Evolutionary conservation across 352 stramenopile genomes (phyloP).

Genomic region (Phytophthora pseudosyringae): DNA sequence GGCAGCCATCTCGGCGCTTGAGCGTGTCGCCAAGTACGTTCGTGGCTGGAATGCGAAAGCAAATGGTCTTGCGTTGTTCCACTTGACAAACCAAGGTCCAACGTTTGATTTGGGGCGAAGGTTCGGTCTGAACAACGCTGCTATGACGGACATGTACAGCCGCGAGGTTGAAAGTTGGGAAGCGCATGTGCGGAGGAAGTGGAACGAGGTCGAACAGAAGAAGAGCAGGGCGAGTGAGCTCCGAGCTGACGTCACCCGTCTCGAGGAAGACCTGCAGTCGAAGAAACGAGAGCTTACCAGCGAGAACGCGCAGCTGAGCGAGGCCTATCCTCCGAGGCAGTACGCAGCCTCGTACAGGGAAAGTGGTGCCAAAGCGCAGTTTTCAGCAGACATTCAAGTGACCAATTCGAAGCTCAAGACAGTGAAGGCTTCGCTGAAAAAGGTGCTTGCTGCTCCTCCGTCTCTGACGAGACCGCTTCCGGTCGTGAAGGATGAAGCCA

Average conservation of each 20-base stretch:
- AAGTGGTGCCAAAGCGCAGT: background rate
- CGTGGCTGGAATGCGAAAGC: slow-evolving; percentile 35
- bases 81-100: slow-evolving; percentile 40
- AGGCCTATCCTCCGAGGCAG: background rate
- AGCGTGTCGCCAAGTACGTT: slow-evolving; percentile 44
- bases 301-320: slow-evolving; percentile 7
- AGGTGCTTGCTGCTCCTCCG: slow-evolving; percentile 25
- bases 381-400: background rate
- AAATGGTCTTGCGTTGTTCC: slow-evolving; percentile 32
- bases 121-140: slow-evolving; percentile 23
- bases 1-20: slow-evolving; percentile 35
- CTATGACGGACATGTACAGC: slow-evolving; percentile 13
- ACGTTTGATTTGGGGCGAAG: slow-evolving; percentile 41
- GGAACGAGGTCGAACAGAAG: slow-evolving; percentile 27
- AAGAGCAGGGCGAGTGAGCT: slow-evolving; percentile 12
- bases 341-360: background rate
- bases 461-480: slow-evolving; percentile 47
- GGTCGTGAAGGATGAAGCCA: slow-evolving; percentile 15
- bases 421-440: background rate
- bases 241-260: slow-evolving; percentile 12
- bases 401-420: background rate
- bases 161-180: slow-evolving; percentile 25
- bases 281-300: slow-evolving; percentile 3
- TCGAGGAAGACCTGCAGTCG: background rate
- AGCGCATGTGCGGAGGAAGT: slow-evolving; percentile 11